Base-by-base conservation (phyloP, 441 rosid genomes). In the Erysimum pusillum region DNA sequence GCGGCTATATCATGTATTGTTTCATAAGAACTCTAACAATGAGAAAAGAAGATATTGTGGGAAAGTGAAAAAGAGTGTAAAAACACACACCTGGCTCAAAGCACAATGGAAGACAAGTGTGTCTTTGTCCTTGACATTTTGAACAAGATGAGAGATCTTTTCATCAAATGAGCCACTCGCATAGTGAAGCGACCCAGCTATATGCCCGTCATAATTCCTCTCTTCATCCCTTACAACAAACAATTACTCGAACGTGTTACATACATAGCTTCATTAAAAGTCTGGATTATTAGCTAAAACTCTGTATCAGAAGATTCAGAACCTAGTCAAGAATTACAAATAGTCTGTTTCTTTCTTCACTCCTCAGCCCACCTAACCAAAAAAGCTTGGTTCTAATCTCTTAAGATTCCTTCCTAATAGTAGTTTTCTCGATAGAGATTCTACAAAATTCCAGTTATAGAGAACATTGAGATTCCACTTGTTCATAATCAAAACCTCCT, bases 101-200 rank as follows among this genome's bases (percentile, higher is more conserved):
- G 99, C 96, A 77, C 98, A 94, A 64, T 94, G 98, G 76, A 94
- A 94, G 69, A 92, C 96, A 67, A 94, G 91, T 67, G 99, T 94
- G 76, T 94, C 98, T 85, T 91, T 92, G 46, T 93, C 97, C 76
- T 88, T 85, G 58, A 90, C 91, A 46, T 88, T 84, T 53, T 87
- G 93, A 74, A 92, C 72, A 59, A 94, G 91, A 83, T 91, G 79
- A 75, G 98, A 68, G 78, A 94, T 91, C 89, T 77, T 87, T 57
- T 92, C 91, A 56, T 78, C 78, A 82, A 94, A 94, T 7, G 76
- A 69, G 67, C 75, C 85, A 78, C 97, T 94, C 0, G 97, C 87
- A 71, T 85, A 92, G 83, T 94, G 98, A 62, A 87, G 79, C 7
- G 97, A 89, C 36, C 98, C 98, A 15, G 87, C 85, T 54, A 94